phyloP scores from a whole-genome alignment of 1,284 basidiomycete species.

The Fomitopsis schrenkii region DNA sequence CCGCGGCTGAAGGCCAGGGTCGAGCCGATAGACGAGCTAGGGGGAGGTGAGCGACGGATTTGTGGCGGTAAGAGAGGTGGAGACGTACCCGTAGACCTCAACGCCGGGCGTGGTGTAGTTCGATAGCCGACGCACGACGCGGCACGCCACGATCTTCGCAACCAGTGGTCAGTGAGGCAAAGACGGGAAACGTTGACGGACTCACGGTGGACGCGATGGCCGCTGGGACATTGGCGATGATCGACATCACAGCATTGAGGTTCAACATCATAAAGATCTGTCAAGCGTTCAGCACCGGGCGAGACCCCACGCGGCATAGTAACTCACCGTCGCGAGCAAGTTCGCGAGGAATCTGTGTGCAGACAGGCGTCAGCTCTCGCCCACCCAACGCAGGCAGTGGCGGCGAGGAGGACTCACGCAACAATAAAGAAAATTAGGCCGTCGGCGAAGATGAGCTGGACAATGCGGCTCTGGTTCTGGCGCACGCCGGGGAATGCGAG shows the following conservation, averaged over 20 bases:
- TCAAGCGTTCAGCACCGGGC: not conserved
- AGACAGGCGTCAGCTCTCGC: not conserved
- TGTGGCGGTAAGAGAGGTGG: constrained; percentile 5
- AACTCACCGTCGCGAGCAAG: constrained; percentile 55
- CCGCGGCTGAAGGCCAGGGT: constrained; percentile 22
- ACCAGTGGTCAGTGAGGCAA: not conserved
- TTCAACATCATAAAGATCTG: constrained; percentile 69
- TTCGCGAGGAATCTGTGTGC: constrained; percentile 57
- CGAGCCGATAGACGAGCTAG: constrained; percentile 15
- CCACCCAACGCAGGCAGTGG: not conserved
- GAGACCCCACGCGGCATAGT: not conserved
- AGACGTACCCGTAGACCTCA: constrained; percentile 49
- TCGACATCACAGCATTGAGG: constrained; percentile 70
- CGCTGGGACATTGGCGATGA: constrained; percentile 72
- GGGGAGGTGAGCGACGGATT: not conserved
- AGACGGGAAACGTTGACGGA: no score
- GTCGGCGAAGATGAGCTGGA: constrained; percentile 63
- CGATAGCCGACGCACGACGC: constrained; percentile 61
- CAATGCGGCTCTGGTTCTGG: constrained; percentile 46
- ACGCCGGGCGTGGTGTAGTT: constrained; percentile 48
- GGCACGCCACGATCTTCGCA: constrained; percentile 67
- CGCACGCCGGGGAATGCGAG: constrained; percentile 39
- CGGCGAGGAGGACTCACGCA: constrained; percentile 44
- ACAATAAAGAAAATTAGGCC: constrained; percentile 72
- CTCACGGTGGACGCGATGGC: constrained; percentile 48